Base-by-base conservation (phyloP, 2,329 filamentous ascomycete genomes). In the Niveomyces coronatus region DNA sequence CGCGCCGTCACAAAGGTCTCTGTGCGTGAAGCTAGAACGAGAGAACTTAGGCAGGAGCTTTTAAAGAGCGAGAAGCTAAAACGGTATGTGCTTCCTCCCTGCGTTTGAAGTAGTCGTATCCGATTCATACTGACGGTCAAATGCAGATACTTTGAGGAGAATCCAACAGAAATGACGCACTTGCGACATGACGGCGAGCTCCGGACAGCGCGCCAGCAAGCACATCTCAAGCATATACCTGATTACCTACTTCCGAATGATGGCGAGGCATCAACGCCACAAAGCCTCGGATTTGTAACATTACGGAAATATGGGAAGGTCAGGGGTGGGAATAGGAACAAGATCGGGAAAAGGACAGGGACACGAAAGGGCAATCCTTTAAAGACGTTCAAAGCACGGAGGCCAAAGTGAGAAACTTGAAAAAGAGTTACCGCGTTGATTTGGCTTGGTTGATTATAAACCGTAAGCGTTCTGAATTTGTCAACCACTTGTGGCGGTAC, bases 21-120 rank as follows among this genome's bases (percentile, higher is more conserved):
- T 0, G 77, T 98, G 31, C 82, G 89, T 46, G 88, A 95, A 65
- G 89, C 91, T 3, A 76, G 91, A 35, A 84, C 85, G 9, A 76
- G 85, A 43, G 89, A 98, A 61, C 71, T 98, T 40, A 76, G 85
- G 38, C 79, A 89, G 56, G 91, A 96, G 58, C 70, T 98, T 10
- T 70, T 95, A 50, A 93, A 94, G 64, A 89, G 82, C 47, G 89
- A 96, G 54, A 95, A 94, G 62, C 67, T 98, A 39, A 88, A 91
- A 61, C 74, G 87, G 55, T 62, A 48, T 40, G 56, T 35, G 9
- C 20, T 19, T 11, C 9, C 9, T 3, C 13, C 4, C 9, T 9
- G n/a, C 14, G 15, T 33, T 29, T 31, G 16, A 24, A 26, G 17
- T 22, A 5, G 18, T 22, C 13, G 23, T 40, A 17, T 39, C 39